These are phyloP conservation scores for Phytophthora rubi DNA, from an alignment of 352 stramenopile species.

Conservation along the genomic window DNA sequence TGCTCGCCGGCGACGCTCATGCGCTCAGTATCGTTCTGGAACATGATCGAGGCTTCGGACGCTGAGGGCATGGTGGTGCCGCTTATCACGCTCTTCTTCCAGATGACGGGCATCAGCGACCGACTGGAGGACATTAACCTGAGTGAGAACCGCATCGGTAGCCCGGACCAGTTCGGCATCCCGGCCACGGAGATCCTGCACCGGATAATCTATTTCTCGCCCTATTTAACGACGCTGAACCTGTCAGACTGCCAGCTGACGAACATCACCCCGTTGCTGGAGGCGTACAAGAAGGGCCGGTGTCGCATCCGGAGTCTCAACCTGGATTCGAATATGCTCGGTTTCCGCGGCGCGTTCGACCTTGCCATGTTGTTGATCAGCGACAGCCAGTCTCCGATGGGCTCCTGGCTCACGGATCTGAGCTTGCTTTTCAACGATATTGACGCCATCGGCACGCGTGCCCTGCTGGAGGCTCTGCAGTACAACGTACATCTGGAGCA, in stretches of 20 bases:
- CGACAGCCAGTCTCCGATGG: conserved; percentile 46
- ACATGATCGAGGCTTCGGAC: conserved; percentile 60
- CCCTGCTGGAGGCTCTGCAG: conserved; percentile 54
- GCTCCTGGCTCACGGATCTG: conserved; percentile 49
- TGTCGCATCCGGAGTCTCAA: conserved; percentile 56
- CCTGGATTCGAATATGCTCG: conserved; percentile 62
- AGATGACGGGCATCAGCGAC: conserved; percentile 61
- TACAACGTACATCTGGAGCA: conserved; percentile 62
- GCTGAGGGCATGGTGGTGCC: conserved; percentile 57
- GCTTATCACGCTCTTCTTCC: conserved; percentile 58
- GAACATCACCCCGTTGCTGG: conserved; percentile 56
- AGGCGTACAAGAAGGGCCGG: conserved; percentile 58
- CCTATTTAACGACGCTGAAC: conserved; percentile 59
- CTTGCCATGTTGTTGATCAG: conserved; percentile 67
- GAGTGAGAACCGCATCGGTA: conserved; percentile 66
- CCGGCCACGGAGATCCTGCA: conserved; percentile 55
- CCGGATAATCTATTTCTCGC: conserved; percentile 63
- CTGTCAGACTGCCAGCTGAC: conserved; percentile 54
- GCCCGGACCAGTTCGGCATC: conserved; percentile 59
- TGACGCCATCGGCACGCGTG: conserved; percentile 56
- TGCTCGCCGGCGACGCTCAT: conserved; percentile 55
- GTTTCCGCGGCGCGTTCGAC: conserved; percentile 62
- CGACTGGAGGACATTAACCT: conserved; percentile 62
- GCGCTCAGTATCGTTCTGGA: conserved; percentile 51
- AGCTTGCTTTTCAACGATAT: conserved; percentile 66